Evolutionary conservation across 2,329 filamentous ascomycete genomes (phyloP).

Genomic region (Cladophialophora immunda): DNA sequence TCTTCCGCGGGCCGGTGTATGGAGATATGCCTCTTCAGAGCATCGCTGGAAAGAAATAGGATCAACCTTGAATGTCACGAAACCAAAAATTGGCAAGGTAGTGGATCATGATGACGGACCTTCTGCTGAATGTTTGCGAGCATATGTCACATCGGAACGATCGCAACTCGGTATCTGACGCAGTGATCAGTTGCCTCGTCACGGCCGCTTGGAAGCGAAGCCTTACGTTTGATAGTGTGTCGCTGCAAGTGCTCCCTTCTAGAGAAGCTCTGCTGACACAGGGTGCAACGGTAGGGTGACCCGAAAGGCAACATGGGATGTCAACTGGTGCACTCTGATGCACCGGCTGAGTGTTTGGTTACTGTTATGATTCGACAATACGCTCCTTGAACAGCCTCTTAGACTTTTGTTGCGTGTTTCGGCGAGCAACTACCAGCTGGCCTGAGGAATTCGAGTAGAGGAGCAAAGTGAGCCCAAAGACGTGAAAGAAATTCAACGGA

Average conservation of each 20-base stretch:
- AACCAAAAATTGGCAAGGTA: background rate
- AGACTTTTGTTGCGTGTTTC: background rate
- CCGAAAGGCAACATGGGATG: background rate
- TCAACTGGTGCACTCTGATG: background rate
- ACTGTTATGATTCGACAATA: background rate
- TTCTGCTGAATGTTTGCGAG: slow-evolving; percentile 10
- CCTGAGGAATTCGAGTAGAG: background rate
- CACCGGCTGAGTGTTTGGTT: background rate
- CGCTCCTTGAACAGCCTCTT: background rate
- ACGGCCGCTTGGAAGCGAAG: background rate
- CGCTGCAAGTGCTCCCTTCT: slow-evolving; percentile 9
- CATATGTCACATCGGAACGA: background rate
- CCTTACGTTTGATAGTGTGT: background rate
- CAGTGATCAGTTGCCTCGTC: background rate
- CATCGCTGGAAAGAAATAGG: background rate
- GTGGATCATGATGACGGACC: background rate
- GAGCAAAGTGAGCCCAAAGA: background rate
- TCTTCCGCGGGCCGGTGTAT: background rate
- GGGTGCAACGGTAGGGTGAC: background rate
- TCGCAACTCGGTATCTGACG: background rate
- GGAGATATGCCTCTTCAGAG: slow-evolving; percentile 2
- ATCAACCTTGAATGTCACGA: background rate
- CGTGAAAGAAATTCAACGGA: background rate
- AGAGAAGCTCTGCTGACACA: background rate
- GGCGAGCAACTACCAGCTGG: background rate